Percentiles rank a stretch among this genome's conserved stretches.
Conservation (phyloP, 164 flowering plant species). For the Magnolia kwangsiensis region DNA sequence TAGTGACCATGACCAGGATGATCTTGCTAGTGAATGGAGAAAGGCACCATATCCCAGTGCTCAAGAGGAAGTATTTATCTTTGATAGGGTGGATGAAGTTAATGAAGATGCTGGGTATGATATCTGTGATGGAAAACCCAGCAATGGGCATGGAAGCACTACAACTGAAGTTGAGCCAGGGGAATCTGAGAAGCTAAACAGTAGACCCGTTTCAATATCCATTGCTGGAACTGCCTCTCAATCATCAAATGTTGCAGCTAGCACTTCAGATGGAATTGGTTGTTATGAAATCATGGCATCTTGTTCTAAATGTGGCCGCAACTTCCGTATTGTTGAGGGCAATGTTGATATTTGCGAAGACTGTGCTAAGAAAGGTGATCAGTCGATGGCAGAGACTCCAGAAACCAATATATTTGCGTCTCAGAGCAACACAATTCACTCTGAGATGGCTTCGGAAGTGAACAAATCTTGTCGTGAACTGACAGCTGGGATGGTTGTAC, state of each 20-base stretch:
- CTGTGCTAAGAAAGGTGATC: constrained; percentile 38
- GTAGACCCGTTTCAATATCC: constrained; percentile 19
- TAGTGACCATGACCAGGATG: constrained; percentile 62
- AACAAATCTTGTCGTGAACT: constrained; percentile 12
- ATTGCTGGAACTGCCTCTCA: constrained; percentile 21
- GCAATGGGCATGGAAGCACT: constrained; percentile 20
- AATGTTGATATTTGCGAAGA: constrained; percentile 48
- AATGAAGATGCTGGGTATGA: constrained; percentile 29
- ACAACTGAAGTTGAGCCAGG: constrained; percentile 22
- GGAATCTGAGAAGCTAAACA: constrained; percentile 25
- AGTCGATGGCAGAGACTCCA: constrained; percentile 10
- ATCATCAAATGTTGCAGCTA: constrained; percentile 21
- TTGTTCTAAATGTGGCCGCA: constrained; percentile 60
- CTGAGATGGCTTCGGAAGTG: constrained; percentile 21
- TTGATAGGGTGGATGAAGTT: constrained; percentile 54
- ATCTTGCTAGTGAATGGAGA: constrained; percentile 34
- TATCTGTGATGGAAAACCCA: constrained; percentile 20
- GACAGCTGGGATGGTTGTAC: constrained; percentile 7
- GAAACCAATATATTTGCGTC: constrained; percentile 7
- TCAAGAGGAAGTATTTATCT: constrained; percentile 56
- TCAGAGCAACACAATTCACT: constrained; percentile 15
- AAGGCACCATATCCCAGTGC: constrained; percentile 32
- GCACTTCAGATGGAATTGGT: constrained; percentile 20
- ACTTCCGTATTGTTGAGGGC: constrained; percentile 29
- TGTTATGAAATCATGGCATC: constrained; percentile 17